Percentiles rank a stretch among this genome's conserved stretches.
Conservation (phyloP, 2,329 filamentous ascomycete species). For the Colletotrichum orchidophilum region DNA sequence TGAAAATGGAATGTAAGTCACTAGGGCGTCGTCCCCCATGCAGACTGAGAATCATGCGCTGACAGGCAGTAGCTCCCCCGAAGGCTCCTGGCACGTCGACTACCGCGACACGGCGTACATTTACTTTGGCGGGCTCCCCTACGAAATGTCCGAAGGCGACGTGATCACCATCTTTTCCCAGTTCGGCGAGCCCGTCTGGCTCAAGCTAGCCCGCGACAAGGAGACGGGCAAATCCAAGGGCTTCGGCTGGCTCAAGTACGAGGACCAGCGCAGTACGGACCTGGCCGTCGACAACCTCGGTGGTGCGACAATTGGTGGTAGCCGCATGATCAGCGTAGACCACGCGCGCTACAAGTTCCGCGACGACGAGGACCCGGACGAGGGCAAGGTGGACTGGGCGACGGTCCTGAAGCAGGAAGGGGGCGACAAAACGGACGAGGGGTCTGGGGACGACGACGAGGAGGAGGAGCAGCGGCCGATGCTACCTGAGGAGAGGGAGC, state of each 20-base stretch:
- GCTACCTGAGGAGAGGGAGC: constrained; percentile 83
- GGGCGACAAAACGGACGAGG: constrained; percentile 56
- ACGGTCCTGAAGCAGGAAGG: constrained; percentile 66
- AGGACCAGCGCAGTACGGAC: constrained; percentile 96
- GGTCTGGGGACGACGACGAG: constrained; percentile 54
- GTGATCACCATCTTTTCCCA: constrained; percentile 97
- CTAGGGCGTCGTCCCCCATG: background rate
- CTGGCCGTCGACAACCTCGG: constrained; percentile 95
- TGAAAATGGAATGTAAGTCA: constrained; percentile 80
- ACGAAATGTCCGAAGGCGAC: constrained; percentile 94
- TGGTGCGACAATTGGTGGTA: constrained; percentile 82
- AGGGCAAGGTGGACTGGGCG: constrained; percentile 67
- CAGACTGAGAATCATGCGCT: constrained; percentile 33
- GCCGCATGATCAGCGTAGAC: constrained; percentile 82
- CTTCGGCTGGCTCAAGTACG: constrained; percentile 97
- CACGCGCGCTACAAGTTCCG: constrained; percentile 91
- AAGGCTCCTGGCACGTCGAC: constrained; percentile 96
- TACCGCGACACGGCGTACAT: constrained; percentile 97
- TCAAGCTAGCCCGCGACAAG: constrained; percentile 93
- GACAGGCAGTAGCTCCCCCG: constrained; percentile 68
- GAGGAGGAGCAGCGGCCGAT: constrained; percentile 63
- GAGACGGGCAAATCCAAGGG: constrained; percentile 95
- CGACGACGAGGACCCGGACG: constrained; percentile 77
- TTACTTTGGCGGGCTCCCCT: constrained; percentile 94
- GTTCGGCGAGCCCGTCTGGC: constrained; percentile 92